phyloP scores from a whole-genome alignment of 2,329 filamentous ascomycete species.

The Cladosporium sphaerospermum region DNA sequence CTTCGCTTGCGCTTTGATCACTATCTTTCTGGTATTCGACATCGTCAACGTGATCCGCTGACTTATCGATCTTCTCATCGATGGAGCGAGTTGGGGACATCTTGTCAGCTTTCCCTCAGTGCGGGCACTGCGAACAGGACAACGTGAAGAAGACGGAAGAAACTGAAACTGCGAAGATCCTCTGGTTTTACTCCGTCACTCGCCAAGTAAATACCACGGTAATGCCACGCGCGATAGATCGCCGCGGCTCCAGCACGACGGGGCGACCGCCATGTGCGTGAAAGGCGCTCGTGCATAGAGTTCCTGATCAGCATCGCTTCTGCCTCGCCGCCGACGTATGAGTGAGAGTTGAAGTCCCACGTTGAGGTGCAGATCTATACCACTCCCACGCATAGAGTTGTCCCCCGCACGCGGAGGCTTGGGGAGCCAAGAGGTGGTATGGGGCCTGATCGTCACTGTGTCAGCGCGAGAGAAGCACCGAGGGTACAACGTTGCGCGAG shows the following conservation, averaged over 20 bases:
- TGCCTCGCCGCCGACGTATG: conserved; percentile 3
- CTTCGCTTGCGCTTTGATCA: no score
- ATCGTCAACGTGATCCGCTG: conserved; percentile 2
- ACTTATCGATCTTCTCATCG: conserved; percentile 4
- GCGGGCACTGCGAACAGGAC: not conserved
- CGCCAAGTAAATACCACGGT: not conserved
- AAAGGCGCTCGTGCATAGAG: not conserved
- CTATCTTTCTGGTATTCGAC: conserved; percentile 2
- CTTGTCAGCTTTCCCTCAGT: not conserved
- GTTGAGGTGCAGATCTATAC: not conserved
- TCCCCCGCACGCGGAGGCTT: conserved; percentile 9
- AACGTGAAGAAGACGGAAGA: not conserved
- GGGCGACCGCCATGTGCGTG: not conserved
- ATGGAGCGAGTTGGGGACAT: not conserved
- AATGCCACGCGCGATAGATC: conserved; percentile 1
- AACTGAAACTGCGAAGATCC: not conserved
- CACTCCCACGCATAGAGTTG: conserved; percentile 3
- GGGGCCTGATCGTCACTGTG: no score
- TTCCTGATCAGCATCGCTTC: not conserved
- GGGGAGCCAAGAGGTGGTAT: conserved; percentile 5
- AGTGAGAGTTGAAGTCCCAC: not conserved
- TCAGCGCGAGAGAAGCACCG: no score
- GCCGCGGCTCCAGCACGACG: not conserved
- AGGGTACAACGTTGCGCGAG: not conserved
- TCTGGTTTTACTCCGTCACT: not conserved